A percentile compares a stretch with the other conserved stretches of the same genome.
phyloP scores from a whole-genome alignment of 495 filamentous ascomycete genomes.

The Apiosordaria backusii region DNA sequence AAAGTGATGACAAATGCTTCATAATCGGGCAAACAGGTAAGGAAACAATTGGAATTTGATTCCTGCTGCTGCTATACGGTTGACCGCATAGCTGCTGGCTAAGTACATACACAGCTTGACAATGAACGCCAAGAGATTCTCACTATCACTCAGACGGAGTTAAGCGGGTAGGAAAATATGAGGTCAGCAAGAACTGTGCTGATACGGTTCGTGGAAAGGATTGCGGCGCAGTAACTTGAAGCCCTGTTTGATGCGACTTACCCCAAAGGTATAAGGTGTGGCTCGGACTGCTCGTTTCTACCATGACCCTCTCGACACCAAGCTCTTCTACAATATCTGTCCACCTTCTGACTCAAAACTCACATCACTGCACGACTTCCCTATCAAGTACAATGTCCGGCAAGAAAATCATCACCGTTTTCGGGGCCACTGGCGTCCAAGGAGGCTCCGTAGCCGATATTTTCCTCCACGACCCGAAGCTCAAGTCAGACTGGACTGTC shows the following conservation, averaged over 20 bases:
- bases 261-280: neutral
- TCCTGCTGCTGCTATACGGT: neutral
- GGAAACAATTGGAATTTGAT: neutral
- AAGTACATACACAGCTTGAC: neutral
- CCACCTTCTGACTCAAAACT: neutral
- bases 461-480: constrained; percentile 48
- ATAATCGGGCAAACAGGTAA: neutral
- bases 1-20: neutral
- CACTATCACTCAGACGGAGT: neutral
- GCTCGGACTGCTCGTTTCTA: neutral
- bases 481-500: constrained; percentile 22
- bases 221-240: neutral
- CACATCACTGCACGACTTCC: neutral
- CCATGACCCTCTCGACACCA: neutral
- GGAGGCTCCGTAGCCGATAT: constrained; percentile 55
- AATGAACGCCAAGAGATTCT: neutral
- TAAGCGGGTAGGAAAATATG: neutral
- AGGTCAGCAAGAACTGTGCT: neutral
- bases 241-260: neutral
- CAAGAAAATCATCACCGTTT: constrained; percentile 50
- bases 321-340: neutral
- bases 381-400: constrained; percentile 2
- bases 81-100: neutral
- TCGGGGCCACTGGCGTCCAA: constrained; percentile 62
- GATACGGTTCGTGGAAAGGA: neutral